phyloP scores from a whole-genome alignment of 1,284 basidiomycete genomes.

The Fomitopsis betulina region DNA sequence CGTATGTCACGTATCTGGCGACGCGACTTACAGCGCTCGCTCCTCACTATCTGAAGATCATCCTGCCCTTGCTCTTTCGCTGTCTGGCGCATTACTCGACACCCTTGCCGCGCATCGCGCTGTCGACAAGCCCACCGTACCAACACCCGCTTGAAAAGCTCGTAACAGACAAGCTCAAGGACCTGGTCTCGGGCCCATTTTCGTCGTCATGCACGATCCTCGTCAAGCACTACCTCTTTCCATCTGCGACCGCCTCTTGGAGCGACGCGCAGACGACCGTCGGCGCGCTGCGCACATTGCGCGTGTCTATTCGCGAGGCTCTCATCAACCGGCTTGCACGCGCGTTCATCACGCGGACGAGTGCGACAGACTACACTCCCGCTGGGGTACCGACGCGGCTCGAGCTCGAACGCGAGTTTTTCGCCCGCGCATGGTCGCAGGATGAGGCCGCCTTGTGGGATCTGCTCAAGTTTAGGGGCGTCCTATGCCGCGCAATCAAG shows the following conservation, averaged over 20 bases:
- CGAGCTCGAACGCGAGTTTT: constrained; percentile 52
- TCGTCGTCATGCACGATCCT: constrained; percentile 57
- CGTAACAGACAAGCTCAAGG: constrained; percentile 49
- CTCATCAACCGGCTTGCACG: constrained; percentile 59
- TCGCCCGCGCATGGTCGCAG: constrained; percentile 68
- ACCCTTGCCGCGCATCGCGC: constrained; percentile 60
- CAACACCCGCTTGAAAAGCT: constrained; percentile 43
- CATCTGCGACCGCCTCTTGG: constrained; percentile 15
- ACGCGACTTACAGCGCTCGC: constrained; percentile 55
- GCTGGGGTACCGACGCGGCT: constrained; percentile 56
- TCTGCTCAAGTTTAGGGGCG: constrained; percentile 49
- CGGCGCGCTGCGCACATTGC: constrained; percentile 65
- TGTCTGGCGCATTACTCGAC: constrained; percentile 57
- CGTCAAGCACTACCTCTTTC: constrained; percentile 47
- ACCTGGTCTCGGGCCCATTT: constrained; percentile 61
- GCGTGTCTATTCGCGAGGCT: constrained; percentile 56
- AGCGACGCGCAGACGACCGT: constrained; percentile 44
- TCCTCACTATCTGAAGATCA: constrained; percentile 43
- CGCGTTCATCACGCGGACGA: constrained; percentile 53
- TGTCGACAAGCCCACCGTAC: constrained; percentile 35
- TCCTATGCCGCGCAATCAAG: constrained; percentile 46
- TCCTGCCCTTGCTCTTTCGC: constrained; percentile 70
- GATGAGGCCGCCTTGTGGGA: constrained; percentile 61
- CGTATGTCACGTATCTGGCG: constrained; percentile 62
- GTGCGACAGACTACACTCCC: constrained; percentile 47